Conservation (phyloP, 768 basidiomycete species). For the Hortiboletus campestris region DNA sequence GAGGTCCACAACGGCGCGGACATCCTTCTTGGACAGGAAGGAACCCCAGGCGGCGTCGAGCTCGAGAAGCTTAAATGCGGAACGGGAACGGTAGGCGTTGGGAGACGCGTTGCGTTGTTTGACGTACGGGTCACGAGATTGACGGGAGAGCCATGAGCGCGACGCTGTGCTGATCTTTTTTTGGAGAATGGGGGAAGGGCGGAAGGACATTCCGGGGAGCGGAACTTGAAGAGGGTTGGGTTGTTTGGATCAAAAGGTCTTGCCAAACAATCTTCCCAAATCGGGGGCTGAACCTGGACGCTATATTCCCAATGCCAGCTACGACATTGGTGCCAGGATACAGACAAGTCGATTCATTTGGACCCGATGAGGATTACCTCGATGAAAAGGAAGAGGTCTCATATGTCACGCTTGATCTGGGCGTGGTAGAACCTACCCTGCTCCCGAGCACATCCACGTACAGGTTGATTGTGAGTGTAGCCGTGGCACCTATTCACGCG, state of each 20-base stretch:
- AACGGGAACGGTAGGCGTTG: constrained; percentile 70
- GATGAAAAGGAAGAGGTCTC: constrained; percentile 50
- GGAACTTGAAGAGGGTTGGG: background rate
- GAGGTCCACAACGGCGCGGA: constrained; percentile 74
- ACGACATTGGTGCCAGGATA: constrained; percentile 53
- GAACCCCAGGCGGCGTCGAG: constrained; percentile 56
- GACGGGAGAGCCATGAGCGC: constrained; percentile 65
- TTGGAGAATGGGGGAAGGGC: constrained; percentile 29
- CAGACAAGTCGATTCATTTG: constrained; percentile 65
- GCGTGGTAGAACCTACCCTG: constrained; percentile 67
- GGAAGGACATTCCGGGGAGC: constrained; percentile 34
- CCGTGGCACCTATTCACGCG: background rate
- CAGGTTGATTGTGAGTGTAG: constrained; percentile 63
- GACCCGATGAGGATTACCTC: constrained; percentile 65
- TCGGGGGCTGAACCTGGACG: background rate
- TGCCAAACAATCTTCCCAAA: constrained; percentile 20
- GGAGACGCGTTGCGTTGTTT: constrained; percentile 48
- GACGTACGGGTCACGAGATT: constrained; percentile 70
- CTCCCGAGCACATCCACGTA: constrained; percentile 69
- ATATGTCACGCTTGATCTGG: constrained; percentile 76
- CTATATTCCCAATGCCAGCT: constrained; percentile 12
- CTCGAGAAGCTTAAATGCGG: constrained; percentile 90
- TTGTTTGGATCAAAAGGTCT: constrained; percentile 29
- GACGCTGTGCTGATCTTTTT: constrained; percentile 43
- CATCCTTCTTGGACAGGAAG: constrained; percentile 52